phyloP scores from a whole-genome alignment of 176 grass and related monocot species.

The Echinochloa phyllopogon region DNA sequence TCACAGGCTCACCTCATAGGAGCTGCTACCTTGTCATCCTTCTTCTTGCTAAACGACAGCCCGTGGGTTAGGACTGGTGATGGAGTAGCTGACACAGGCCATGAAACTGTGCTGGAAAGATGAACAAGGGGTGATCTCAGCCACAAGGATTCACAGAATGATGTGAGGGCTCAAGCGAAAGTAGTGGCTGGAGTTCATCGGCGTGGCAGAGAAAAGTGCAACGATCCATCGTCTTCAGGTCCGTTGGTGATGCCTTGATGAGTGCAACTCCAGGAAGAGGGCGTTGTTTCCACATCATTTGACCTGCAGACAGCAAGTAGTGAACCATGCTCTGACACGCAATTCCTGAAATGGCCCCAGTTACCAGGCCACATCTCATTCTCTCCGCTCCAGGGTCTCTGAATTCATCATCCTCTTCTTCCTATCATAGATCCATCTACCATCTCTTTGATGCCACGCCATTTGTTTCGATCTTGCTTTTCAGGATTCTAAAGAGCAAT shows the following conservation, averaged over 20 bases:
- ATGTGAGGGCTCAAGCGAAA: constrained; percentile 36
- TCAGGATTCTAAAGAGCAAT: constrained; percentile 41
- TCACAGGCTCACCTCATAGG: constrained; percentile 47
- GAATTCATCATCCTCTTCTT: constrained; percentile 36
- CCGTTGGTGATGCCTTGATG: constrained; percentile 17
- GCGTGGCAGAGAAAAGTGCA: not conserved
- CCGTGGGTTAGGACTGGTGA: constrained; percentile 35
- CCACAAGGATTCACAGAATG: constrained; percentile 15
- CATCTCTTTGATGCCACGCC: constrained; percentile 36
- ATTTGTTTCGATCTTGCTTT: constrained; percentile 32
- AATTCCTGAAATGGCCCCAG: constrained; percentile 45
- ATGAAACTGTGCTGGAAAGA: constrained; percentile 39
- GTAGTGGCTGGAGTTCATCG: constrained; percentile 39
- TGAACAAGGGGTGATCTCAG: constrained; percentile 4
- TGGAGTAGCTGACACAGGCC: constrained; percentile 34
- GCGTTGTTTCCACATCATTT: constrained; percentile 45
- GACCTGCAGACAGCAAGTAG: constrained; percentile 47
- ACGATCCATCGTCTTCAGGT: constrained; percentile 35
- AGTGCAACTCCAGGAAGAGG: not conserved
- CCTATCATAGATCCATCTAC: constrained; percentile 2
- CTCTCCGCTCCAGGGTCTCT: constrained; percentile 1
- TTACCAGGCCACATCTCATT: constrained; percentile 28
- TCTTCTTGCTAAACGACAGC: constrained; percentile 25
- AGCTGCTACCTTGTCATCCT: constrained; percentile 12
- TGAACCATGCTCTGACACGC: constrained; percentile 33